A percentile compares a stretch with the other conserved stretches of the same genome.
phyloP scores from a whole-genome alignment of 2,329 filamentous ascomycete genomes.

The Botrytis fragariae region DNA sequence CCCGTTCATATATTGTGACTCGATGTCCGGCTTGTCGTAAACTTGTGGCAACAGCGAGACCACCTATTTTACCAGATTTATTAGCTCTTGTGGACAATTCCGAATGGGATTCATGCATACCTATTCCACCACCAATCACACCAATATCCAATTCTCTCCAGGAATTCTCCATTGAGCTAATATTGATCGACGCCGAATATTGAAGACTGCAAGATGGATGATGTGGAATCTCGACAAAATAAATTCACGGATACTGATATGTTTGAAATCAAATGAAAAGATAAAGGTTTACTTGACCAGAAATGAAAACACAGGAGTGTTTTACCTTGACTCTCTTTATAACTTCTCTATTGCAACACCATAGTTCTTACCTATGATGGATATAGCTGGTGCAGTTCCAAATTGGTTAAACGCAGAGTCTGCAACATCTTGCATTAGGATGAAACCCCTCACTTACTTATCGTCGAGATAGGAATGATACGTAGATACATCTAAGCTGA shows the following conservation, averaged over 20 bases:
- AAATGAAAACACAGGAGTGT: not conserved
- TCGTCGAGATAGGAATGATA: constrained; percentile 8
- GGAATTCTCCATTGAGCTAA: not conserved
- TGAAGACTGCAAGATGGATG: not conserved
- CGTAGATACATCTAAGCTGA: not conserved
- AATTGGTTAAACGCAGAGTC: constrained; percentile 4
- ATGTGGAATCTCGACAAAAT: not conserved
- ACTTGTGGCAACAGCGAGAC: constrained; percentile 50
- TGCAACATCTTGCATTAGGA: not conserved
- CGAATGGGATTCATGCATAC: not conserved
- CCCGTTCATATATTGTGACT: constrained; percentile 63
- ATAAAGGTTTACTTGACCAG: not conserved
- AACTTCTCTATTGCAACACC: not conserved
- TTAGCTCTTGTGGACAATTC: not conserved
- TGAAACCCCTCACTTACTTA: constrained; percentile 4
- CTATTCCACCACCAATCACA: constrained; percentile 22
- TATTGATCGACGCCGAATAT: not conserved
- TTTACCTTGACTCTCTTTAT: constrained; percentile 8
- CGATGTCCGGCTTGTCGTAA: constrained; percentile 52
- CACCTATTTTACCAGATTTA: constrained; percentile 39
- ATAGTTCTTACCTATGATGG: not conserved
- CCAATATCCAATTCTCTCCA: constrained; percentile 18
- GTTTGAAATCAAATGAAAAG: not conserved
- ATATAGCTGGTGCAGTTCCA: not conserved
- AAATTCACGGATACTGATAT: not conserved